Base-by-base conservation (phyloP, 768 basidiomycete species). In the Rossbeevera mucosa region DNA sequence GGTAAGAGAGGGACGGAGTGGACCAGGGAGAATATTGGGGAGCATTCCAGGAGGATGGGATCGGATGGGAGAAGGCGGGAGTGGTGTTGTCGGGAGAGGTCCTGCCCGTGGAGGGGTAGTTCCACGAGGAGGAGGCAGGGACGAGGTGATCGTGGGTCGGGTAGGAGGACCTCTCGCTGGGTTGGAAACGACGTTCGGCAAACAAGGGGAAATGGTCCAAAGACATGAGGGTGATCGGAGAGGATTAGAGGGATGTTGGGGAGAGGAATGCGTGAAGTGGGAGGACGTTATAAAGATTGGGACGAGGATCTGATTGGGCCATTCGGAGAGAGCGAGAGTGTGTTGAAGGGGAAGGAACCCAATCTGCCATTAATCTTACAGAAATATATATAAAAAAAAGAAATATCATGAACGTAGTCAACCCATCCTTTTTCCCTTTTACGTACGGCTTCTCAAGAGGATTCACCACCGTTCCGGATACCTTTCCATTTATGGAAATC, bases 141-240 rank as follows among this genome's bases (percentile, higher is more conserved):
- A 68, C 36, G 50, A 65, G 51, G 48, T 51, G 44, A 54, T 67
- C 64, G 28, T 62, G 64, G n/a, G 52, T 1, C 2, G 57, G 42
- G 56, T 62, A 66, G 0, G 66, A 56, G 4, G 48, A 11, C 48
- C 68, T 55, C 21, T 68, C 66, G 49, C 48, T 47, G 54, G 47
- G 59, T 40, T 70, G 66, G 25, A 68, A 69, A 52, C 67, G 67
- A 55, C 69, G 61, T 8, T 69, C 67, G 7, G 63, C 6, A 41
- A 69, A 67, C n/a, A 68, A 36, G 46, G 67, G 50, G 20, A 70
- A 67, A 24, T 68, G 67, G 69, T 68, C 67, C 59, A 68, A 53
- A 0, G 67, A 68, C 69, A 68, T 68, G 25, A 24, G 42, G n/a
- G 38, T 38, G 52, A 62, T 55, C 56, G 51, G 43, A 20, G 13